Evolutionary conservation across 2,329 filamentous ascomycete genomes (phyloP).

Genomic region (Coleophoma eucalyptorum): DNA sequence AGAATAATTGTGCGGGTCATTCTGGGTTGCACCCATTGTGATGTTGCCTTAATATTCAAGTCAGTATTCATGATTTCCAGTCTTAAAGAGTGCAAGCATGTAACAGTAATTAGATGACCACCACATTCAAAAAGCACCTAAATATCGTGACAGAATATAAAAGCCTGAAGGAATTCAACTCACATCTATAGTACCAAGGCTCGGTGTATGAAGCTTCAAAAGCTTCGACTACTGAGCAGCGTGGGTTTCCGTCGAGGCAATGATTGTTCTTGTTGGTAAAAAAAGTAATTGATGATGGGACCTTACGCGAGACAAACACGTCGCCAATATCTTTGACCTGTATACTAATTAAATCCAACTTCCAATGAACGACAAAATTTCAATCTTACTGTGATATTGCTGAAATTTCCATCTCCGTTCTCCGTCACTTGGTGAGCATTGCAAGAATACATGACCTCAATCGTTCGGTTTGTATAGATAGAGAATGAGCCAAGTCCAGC

Average conservation of each 20-base stretch:
- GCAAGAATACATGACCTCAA: conserved; percentile 28
- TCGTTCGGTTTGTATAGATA: conserved; percentile 29
- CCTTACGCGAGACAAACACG: conserved; percentile 19
- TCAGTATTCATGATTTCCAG: neutral
- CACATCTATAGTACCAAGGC: conserved; percentile 38
- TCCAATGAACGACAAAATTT: neutral
- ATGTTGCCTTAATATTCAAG: conserved; percentile 23
- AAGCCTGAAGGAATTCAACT: neutral
- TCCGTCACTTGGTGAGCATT: conserved; percentile 24
- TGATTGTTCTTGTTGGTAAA: conserved; percentile 25
- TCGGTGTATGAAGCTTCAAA: conserved; percentile 32
- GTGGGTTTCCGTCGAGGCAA: conserved; percentile 15
- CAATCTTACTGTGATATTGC: conserved; percentile 21
- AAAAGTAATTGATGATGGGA: conserved; percentile 31
- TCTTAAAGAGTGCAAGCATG: too few relatives aligned
- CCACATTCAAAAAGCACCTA: too few relatives aligned
- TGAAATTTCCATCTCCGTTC: conserved; percentile 26
- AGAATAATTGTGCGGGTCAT: conserved; percentile 18
- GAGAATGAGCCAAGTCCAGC: conserved; percentile 11
- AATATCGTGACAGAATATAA: too few relatives aligned
- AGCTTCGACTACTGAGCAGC: conserved; percentile 27
- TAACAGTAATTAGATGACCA: too few relatives aligned
- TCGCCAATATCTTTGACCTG: conserved; percentile 13
- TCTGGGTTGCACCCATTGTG: conserved; percentile 30
- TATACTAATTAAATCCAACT: neutral